Evolutionary conservation across 495 filamentous ascomycete genomes (phyloP).

Genomic region (Aspergillus taichungensis): DNA sequence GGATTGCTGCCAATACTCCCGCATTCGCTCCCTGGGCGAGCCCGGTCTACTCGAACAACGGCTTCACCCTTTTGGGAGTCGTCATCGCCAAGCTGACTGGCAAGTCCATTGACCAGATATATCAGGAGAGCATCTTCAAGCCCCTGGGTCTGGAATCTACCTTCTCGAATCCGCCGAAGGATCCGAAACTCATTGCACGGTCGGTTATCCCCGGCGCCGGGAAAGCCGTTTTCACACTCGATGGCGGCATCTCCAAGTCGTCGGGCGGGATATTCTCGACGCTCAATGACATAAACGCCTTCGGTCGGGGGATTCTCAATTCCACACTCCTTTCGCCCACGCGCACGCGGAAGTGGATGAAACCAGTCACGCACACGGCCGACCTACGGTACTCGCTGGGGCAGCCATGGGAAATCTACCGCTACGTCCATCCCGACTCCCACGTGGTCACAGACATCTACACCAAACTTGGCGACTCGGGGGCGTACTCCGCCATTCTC

Average conservation of each 20-base stretch:
- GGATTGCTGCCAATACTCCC: constrained; percentile 22
- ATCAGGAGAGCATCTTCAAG: constrained; percentile 35
- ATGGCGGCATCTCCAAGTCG: constrained; percentile 13
- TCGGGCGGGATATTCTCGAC: constrained; percentile 30
- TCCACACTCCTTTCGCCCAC: constrained; percentile 31
- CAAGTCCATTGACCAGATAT: constrained; percentile 31
- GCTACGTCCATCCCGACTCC: constrained; percentile 19
- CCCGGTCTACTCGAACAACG: constrained; percentile 50
- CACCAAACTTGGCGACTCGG: constrained; percentile 37
- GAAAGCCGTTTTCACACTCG: constrained; percentile 24
- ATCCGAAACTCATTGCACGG: constrained; percentile 4
- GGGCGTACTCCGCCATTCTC: constrained; percentile 21
- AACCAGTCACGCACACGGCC: constrained; percentile 42
- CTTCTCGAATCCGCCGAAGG: constrained; percentile 29
- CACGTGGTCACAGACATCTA: constrained; percentile 30
- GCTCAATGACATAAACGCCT: constrained; percentile 16
- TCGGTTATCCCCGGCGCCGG: constrained; percentile 15
- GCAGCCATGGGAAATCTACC: constrained; percentile 35
- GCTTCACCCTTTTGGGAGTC: constrained; percentile 44
- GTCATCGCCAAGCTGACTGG: constrained; percentile 47
- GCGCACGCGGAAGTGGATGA: constrained; percentile 34
- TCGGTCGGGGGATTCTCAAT: constrained; percentile 40
- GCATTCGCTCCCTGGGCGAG: constrained; percentile 39
- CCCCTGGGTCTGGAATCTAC: constrained; percentile 35
- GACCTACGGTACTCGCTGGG: constrained; percentile 39